Percentiles rank a stretch among this genome's conserved stretches.
phyloP scores from a whole-genome alignment of 768 basidiomycete species.

The Podaxis sp. region DNA sequence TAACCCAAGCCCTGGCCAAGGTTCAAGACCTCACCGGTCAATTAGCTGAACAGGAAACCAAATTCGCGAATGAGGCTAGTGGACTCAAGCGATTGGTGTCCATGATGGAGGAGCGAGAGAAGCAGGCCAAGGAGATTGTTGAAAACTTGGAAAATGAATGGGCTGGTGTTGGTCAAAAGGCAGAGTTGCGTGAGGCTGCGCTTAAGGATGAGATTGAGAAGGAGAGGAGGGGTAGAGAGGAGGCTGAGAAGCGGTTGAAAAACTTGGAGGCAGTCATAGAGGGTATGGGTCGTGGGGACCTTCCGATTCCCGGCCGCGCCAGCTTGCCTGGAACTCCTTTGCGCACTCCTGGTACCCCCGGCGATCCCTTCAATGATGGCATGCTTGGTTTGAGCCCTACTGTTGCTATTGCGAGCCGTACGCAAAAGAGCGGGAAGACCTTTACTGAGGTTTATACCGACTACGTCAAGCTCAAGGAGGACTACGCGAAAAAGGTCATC shows the following conservation, averaged over 20 bases:
- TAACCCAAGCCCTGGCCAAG: constrained; percentile 74
- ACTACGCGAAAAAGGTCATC: constrained; percentile 70
- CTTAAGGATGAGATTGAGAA: constrained; percentile 71
- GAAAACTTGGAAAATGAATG: constrained; percentile 83
- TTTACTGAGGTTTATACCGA: constrained; percentile 96
- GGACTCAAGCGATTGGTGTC: constrained; percentile 72
- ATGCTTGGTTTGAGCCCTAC: constrained; percentile 82
- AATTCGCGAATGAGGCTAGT: constrained; percentile 75
- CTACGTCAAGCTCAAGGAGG: constrained; percentile 83
- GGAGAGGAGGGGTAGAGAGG: constrained; percentile 68
- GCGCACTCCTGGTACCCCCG: constrained; percentile 37
- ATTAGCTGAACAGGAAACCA: constrained; percentile 82
- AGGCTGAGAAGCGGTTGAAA: constrained; percentile 68
- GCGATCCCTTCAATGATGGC: constrained; percentile 44
- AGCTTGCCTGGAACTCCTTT: constrained; percentile 50
- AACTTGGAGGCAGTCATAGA: constrained; percentile 75
- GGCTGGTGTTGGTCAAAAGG: constrained; percentile 68
- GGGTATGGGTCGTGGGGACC: constrained; percentile 69
- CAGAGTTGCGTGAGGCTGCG: constrained; percentile 63
- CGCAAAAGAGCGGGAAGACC: constrained; percentile 81
- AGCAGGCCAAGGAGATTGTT: constrained; percentile 80
- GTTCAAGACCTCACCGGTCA: constrained; percentile 75
- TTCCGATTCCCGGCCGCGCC: constrained; percentile 51
- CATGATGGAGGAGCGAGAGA: constrained; percentile 87
- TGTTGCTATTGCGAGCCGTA: constrained; percentile 79